These are phyloP conservation scores for Curvularia sp. DNA, from an alignment of 2,329 filamentous ascomycete species.

Conservation along the genomic window DNA sequence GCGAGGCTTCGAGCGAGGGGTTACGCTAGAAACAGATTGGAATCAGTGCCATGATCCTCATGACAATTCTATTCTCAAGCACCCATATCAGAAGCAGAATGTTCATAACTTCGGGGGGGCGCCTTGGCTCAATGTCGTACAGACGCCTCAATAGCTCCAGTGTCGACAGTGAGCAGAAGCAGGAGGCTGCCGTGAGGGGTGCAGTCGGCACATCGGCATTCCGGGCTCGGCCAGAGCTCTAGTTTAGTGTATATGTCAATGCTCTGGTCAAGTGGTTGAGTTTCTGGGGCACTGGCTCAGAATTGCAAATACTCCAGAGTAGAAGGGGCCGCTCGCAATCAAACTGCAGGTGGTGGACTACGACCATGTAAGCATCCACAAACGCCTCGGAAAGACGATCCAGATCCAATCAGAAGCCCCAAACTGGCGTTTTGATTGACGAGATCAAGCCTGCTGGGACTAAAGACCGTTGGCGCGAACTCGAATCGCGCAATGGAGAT, in stretches of 20 bases:
- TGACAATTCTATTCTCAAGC: neutral
- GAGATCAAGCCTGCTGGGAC: conserved; percentile 24
- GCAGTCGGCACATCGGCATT: conserved; percentile 11
- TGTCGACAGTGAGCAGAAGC: neutral
- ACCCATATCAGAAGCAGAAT: neutral
- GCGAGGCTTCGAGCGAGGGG: neutral
- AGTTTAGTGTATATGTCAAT: conserved; percentile 13
- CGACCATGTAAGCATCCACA: conserved; percentile 8
- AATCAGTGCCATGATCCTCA: neutral
- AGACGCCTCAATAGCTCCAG: neutral
- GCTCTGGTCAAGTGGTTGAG: conserved; percentile 3
- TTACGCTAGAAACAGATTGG: neutral
- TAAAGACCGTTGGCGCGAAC: conserved; percentile 29
- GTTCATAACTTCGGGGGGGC: neutral
- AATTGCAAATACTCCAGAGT: conserved; percentile 5
- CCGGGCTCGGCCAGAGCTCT: conserved; percentile 8
- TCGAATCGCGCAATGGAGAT: conserved; percentile 18
- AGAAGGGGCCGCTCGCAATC: conserved; percentile 8
- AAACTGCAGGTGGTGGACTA: neutral
- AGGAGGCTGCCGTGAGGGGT: neutral
- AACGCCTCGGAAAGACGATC: conserved; percentile 8
- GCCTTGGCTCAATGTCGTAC: neutral
- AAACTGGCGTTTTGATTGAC: conserved; percentile 27
- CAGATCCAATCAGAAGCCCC: conserved; percentile 8
- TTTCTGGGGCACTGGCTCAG: neutral